Percentiles rank a stretch among this genome's conserved stretches.
These are phyloP conservation scores for Penicillium soppii DNA, from an alignment of 495 filamentous ascomycete species.

Conservation along the genomic window DNA sequence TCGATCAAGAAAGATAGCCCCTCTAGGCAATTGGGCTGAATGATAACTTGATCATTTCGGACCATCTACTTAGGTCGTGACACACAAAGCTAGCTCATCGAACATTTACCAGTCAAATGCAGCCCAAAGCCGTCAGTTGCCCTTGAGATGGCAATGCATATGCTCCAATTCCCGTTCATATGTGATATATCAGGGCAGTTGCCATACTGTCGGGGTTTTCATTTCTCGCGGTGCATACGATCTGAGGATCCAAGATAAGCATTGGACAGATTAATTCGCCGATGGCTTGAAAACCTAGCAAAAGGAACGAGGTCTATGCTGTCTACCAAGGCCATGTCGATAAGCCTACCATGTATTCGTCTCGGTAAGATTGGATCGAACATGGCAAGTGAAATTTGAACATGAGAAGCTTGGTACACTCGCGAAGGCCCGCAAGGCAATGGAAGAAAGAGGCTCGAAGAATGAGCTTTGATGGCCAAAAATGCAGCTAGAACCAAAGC, in stretches of 20 bases:
- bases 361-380: neutral
- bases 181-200: neutral
- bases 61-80: constrained; percentile 18
- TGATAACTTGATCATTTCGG: too few relatives aligned
- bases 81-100: neutral
- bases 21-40: too few relatives aligned
- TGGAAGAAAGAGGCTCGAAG: neutral
- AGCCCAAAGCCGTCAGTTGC: neutral
- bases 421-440: neutral
- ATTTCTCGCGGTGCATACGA: neutral
- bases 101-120: neutral
- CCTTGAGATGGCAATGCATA: neutral
- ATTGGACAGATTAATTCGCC: neutral
- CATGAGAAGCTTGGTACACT: neutral
- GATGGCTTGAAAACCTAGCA: neutral
- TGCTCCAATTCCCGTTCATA: neutral
- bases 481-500: neutral
- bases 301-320: neutral
- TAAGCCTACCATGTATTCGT: constrained; percentile 1
- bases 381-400: neutral
- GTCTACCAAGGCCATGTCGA: neutral
- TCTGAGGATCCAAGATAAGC: neutral
- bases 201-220: neutral
- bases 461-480: neutral
- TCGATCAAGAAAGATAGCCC: too few relatives aligned